Evolutionary conservation across 495 filamentous ascomycete species (phyloP).

Genomic region (Cercophora samala): DNA sequence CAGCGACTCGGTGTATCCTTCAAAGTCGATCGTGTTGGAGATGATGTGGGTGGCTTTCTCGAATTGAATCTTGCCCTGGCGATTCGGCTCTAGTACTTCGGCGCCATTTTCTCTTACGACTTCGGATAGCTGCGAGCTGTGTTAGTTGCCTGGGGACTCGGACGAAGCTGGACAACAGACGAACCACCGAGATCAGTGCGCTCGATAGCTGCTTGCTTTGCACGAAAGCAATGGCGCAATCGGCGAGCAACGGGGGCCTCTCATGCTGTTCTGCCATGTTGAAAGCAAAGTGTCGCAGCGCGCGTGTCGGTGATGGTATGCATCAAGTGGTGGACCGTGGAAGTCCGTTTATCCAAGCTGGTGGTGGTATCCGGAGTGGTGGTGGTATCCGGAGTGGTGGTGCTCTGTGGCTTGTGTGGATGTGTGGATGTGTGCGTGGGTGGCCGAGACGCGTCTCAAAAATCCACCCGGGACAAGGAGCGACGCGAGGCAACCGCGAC

Average conservation of each 20-base stretch:
- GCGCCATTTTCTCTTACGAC: constrained; percentile 57
- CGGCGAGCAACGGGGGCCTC: constrained; percentile 33
- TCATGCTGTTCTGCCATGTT: constrained; percentile 39
- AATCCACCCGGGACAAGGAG: constrained; percentile 9
- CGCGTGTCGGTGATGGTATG: constrained; percentile 7
- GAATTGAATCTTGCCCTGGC: constrained; percentile 49
- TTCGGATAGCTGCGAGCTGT: constrained; percentile 39
- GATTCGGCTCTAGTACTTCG: constrained; percentile 44
- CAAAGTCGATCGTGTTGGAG: constrained; percentile 81
- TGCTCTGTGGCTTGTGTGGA: constrained; percentile 8
- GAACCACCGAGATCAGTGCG: constrained; percentile 45
- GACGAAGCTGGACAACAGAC: constrained; percentile 10
- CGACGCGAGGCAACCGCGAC: constrained; percentile 32
- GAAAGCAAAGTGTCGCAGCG: constrained; percentile 20
- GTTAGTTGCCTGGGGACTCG: constrained; percentile 32
- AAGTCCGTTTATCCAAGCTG: background rate
- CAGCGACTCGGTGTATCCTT: constrained; percentile 67
- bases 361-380: background rate
- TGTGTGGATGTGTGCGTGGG: constrained; percentile 8
- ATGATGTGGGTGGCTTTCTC: constrained; percentile 75
- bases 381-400: background rate
- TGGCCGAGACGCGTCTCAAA: constrained; percentile 25
- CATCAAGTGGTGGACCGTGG: background rate
- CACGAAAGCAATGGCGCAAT: constrained; percentile 46
- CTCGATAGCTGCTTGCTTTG: constrained; percentile 42